phyloP scores from a whole-genome alignment of 2,329 filamentous ascomycete species.

The Thielaviopsis cerberus region DNA sequence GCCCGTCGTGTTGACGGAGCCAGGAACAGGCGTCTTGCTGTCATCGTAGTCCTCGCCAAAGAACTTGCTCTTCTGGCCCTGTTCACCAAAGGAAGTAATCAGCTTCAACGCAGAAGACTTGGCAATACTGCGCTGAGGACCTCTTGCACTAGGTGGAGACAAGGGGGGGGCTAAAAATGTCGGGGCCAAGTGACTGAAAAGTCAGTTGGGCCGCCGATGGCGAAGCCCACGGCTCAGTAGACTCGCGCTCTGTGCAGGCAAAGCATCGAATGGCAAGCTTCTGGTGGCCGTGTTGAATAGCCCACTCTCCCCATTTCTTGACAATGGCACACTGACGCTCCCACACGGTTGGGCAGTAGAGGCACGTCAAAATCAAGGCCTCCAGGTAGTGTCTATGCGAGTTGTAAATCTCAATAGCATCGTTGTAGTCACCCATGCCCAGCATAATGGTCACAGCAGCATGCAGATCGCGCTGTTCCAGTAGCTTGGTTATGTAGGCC shows the following conservation, averaged over 20 bases:
- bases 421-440: conserved; percentile 77
- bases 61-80: conserved; percentile 43
- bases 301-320: conserved; percentile 86
- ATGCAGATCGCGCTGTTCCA: conserved; percentile 80
- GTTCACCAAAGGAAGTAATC: conserved; percentile 69
- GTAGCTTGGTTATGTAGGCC: conserved; percentile 72
- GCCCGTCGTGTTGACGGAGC: conserved; percentile 20
- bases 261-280: conserved; percentile 86
- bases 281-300: conserved; percentile 69
- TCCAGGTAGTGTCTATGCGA: conserved; percentile 87
- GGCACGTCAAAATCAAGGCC: conserved; percentile 69
- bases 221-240: conserved; percentile 72
- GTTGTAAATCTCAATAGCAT: conserved; percentile 90
- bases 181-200: conserved; percentile 34
- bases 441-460: conserved; percentile 84
- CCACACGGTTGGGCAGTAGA: conserved; percentile 74
- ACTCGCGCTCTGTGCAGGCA: conserved; percentile 73
- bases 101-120: conserved; percentile 76
- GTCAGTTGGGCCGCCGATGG: conserved; percentile 51
- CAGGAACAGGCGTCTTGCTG: conserved; percentile 47
- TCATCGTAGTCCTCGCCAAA: conserved; percentile 33
- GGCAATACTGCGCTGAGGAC: conserved; percentile 44
- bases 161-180: conserved; percentile 49
- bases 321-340: conserved; percentile 74
- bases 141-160: conserved; percentile 50